Base-by-base conservation (phyloP, 768 basidiomycete genomes). In the Mrakia frigida region DNA sequence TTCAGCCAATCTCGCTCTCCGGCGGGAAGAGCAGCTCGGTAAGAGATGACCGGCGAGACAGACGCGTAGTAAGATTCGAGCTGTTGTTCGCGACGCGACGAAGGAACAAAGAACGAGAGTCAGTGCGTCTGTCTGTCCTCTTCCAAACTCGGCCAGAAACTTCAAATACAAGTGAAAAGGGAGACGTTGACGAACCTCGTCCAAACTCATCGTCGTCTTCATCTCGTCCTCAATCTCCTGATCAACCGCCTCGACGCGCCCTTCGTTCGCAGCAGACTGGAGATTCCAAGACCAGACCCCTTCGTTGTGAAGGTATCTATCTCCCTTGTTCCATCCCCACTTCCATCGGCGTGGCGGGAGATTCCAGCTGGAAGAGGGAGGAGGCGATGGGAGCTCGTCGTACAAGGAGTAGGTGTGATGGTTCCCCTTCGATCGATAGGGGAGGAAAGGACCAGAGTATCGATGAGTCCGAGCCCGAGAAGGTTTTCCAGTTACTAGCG, bases 381-480 rank as follows among this genome's bases (percentile, higher is more conserved):
- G 68, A 21, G 56, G 59, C 13, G 46, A 50, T 21, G 75, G 75
- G 18, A 76, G 56, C 25, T 10, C n/a, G 69, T 76, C 75, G 59
- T 76, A 76, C 0, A 76, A 41, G 18, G 56, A n/a, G 56, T 60
- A 76, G n/a, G 75, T 76, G 33, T 50, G 46, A 23, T 33, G 31
- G 52, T 76, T 76, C 28, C 75, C 75, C 1, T 13, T 2, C 25
- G 75, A 60, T 14, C 75, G 69, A 50, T 39, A 76, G 14, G 75
- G 75, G 60, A 21, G 23, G 46, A 76, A 41, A 13, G 56, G 59
- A 41, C 75, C 75, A 7, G 61, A 50, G 61, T 76, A 76, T 28
- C 56, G 75, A 25, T 61, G 75, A 6, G 75, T 76, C 13, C n/a
- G n/a, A n/a, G n/a, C 70, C 76, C 10, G 74, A 70, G 74, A 75